Evolutionary conservation across 2,329 filamentous ascomycete genomes (phyloP).

Genomic region (Fonsecaea pedrosoi): DNA sequence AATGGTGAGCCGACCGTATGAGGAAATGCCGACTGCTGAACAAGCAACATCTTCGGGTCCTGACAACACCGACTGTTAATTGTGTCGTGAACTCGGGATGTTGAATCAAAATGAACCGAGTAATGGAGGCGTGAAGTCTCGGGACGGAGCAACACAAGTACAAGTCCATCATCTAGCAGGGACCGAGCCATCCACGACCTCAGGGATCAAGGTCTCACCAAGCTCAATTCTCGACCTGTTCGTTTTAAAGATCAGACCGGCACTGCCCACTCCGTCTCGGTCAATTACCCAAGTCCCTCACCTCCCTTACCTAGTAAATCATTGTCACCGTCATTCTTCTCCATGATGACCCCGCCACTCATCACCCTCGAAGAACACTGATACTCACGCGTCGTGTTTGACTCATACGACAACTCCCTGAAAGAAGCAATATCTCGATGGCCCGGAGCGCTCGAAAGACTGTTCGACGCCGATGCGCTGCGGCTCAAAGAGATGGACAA

Average conservation of each 20-base stretch:
- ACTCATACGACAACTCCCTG: slow-evolving; percentile 20
- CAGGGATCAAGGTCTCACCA: too few species aligned
- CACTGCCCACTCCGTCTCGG: too few species aligned
- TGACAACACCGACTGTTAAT: not conserved
- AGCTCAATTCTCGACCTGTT: too few species aligned
- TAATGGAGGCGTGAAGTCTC: too few species aligned
- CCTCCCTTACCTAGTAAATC: not conserved
- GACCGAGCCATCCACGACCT: too few species aligned
- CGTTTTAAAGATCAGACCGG: too few species aligned
- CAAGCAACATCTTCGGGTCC: too few species aligned
- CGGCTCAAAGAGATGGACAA: slow-evolving; percentile 29
- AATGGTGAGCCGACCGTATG: not conserved
- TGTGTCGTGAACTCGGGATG: too few species aligned
- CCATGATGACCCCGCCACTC: slow-evolving; percentile 27
- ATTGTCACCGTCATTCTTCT: not conserved
- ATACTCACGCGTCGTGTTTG: slow-evolving; percentile 21
- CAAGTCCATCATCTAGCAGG: too few species aligned
- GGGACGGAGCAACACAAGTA: too few species aligned
- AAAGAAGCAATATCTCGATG: slow-evolving; percentile 19
- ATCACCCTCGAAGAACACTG: slow-evolving; percentile 35
- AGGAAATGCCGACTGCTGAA: not conserved
- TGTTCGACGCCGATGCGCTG: slow-evolving; percentile 22
- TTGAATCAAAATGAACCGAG: too few species aligned
- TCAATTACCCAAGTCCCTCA: too few species aligned
- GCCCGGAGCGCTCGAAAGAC: slow-evolving; percentile 21